Evolutionary conservation across 148 eudicot genomes (phyloP).

Genomic region (Rhododendron vialii): DNA sequence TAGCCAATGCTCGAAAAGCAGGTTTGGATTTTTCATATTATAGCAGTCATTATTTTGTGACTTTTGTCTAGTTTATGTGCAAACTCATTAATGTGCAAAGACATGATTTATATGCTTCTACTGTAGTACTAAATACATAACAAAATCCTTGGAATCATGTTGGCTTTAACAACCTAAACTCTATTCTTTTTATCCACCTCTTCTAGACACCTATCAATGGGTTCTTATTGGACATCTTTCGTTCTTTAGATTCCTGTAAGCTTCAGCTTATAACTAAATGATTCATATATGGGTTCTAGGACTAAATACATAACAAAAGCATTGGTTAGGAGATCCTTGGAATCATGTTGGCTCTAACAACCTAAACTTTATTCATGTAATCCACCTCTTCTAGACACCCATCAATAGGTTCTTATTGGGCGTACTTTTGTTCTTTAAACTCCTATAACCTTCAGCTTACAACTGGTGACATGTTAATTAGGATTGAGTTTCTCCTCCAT

Average conservation of each 20-base stretch:
- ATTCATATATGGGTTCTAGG: too few species aligned
- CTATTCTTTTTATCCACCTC: background rate
- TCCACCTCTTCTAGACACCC: background rate
- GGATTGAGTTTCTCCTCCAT: background rate
- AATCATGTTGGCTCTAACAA: background rate
- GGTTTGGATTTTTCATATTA: conserved; percentile 32
- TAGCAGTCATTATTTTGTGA: background rate
- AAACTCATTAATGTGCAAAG: background rate
- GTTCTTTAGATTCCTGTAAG: background rate
- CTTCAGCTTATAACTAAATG: background rate
- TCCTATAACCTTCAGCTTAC: background rate
- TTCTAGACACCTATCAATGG: background rate
- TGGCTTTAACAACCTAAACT: background rate
- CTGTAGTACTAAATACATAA: too few species aligned
- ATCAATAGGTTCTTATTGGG: background rate
- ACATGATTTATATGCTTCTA: background rate
- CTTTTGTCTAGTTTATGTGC: background rate
- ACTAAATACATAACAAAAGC: background rate
- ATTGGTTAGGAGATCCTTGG: background rate
- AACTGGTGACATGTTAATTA: background rate
- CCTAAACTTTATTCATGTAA: background rate
- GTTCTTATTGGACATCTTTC: background rate
- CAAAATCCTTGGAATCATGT: conserved; percentile 2
- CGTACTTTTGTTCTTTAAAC: background rate
- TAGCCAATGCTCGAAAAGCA: conserved; percentile 91